Percentiles rank a stretch among this genome's conserved stretches.
Conservation (phyloP, 1,284 basidiomycete genomes). For the Rhodofomes roseus region DNA sequence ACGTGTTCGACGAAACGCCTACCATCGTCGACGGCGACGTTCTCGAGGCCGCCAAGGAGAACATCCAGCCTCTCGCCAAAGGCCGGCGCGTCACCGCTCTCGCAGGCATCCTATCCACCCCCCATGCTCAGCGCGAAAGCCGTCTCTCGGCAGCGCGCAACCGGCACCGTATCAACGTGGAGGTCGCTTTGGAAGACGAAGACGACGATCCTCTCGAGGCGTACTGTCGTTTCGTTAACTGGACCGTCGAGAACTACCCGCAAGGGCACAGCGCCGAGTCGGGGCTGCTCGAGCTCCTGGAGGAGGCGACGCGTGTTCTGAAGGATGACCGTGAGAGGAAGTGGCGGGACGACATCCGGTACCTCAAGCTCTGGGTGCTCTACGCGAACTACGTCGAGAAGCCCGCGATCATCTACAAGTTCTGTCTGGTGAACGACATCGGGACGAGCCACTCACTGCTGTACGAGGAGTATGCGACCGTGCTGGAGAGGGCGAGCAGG, state of each 20-base stretch:
- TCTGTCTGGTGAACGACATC: conserved; percentile 86
- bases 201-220: conserved; percentile 53
- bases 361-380: conserved; percentile 90
- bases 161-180: conserved; percentile 50
- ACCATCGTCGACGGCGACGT: conserved; percentile 71
- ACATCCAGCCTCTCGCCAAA: conserved; percentile 72
- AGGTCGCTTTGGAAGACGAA: conserved; percentile 51
- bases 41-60: conserved; percentile 80
- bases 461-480: conserved; percentile 89
- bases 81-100: conserved; percentile 73
- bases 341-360: conserved; percentile 72
- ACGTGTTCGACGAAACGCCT: conserved; percentile 26
- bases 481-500: conserved; percentile 74
- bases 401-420: conserved; percentile 76
- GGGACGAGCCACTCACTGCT: conserved; percentile 78
- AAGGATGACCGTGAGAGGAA: conserved; percentile 63
- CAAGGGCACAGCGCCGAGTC: conserved; percentile 66
- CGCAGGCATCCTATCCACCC: conserved; percentile 66
- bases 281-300: conserved; percentile 77
- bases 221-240: conserved; percentile 61
- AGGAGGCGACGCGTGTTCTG: conserved; percentile 77
- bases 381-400: conserved; percentile 82
- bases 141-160: conserved; percentile 61
- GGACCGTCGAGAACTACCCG: conserved; percentile 69
- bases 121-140: conserved; percentile 67